phyloP scores from a whole-genome alignment of 2,329 filamentous ascomycete genomes.

The Aspergillus fijiensis region DNA sequence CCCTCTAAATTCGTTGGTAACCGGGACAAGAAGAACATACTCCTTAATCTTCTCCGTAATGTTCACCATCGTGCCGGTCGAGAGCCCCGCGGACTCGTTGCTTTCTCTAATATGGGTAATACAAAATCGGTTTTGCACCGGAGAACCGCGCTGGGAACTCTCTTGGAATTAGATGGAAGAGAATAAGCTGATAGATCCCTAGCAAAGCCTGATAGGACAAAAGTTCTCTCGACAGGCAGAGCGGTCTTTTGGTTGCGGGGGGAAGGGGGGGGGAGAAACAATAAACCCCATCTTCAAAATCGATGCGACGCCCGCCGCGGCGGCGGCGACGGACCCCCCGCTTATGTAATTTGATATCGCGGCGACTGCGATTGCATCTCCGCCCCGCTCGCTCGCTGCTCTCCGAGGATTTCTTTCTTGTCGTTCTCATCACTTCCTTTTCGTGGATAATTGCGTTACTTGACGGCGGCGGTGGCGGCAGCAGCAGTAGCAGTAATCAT shows the following conservation, averaged over 20 bases:
- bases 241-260: not conserved
- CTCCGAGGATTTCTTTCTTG: no score
- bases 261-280: not conserved
- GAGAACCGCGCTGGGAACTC: not conserved
- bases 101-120: conserved; percentile 1
- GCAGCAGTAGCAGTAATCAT: no score
- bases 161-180: not conserved
- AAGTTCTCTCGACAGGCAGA: not conserved
- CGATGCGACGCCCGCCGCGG: not conserved
- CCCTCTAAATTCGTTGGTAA: not conserved
- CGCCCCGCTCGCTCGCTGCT: not conserved
- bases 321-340: not conserved
- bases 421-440: no score
- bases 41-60: conserved; percentile 99
- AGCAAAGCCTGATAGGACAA: not conserved
- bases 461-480: no score
- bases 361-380: not conserved
- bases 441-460: no score
- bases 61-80: conserved; percentile 76
- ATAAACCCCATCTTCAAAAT: not conserved
- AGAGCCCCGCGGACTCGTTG: conserved; percentile 26
- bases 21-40: conserved; percentile 49
- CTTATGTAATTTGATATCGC: not conserved
- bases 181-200: not conserved
- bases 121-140: not conserved